Evolutionary conservation across 176 grass and related monocot species (phyloP).

Genomic region (Hyparrhenia diplandra): DNA sequence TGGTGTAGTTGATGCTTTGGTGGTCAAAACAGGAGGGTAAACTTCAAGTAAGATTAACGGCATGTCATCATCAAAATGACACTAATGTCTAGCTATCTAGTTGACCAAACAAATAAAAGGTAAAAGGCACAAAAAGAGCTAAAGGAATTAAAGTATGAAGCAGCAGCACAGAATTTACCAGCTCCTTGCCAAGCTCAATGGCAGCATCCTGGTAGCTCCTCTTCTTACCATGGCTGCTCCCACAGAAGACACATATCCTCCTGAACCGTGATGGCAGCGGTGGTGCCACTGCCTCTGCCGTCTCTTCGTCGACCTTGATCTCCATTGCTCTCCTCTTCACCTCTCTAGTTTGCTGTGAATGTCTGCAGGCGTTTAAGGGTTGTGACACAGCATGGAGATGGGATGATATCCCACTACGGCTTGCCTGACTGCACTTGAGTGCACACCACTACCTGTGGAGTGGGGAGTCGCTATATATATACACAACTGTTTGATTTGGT

Average conservation of each 20-base stretch:
- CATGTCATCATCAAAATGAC: background rate
- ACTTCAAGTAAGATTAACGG: background rate
- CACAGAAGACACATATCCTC: conserved; percentile 50
- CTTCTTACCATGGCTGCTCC: conserved; percentile 55
- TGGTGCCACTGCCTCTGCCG: background rate
- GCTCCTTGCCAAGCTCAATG: conserved; percentile 40
- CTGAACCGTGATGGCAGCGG: conserved; percentile 21
- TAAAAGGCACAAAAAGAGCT: background rate
- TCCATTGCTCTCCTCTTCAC: conserved; percentile 29
- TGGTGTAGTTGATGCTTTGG: background rate
- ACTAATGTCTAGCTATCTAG: background rate
- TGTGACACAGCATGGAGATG: conserved; percentile 20
- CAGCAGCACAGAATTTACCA: conserved; percentile 23
- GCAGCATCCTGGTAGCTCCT: conserved; percentile 49
- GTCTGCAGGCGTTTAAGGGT: background rate
- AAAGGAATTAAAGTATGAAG: background rate
- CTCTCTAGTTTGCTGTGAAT: background rate
- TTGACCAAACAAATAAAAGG: conserved; percentile 3
- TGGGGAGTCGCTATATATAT: conserved; percentile 21
- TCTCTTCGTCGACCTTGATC: conserved; percentile 14
- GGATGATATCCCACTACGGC: conserved; percentile 11
- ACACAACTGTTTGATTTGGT: conserved; percentile 8
- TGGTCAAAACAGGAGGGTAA: conserved; percentile 4
- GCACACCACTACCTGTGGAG: conserved; percentile 27
- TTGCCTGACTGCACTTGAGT: conserved; percentile 28